A percentile compares a stretch with the other conserved stretches of the same genome.
These are phyloP conservation scores for Fulvia fulva DNA, from an alignment of 2,329 filamentous ascomycete species.

Conservation along the genomic window DNA sequence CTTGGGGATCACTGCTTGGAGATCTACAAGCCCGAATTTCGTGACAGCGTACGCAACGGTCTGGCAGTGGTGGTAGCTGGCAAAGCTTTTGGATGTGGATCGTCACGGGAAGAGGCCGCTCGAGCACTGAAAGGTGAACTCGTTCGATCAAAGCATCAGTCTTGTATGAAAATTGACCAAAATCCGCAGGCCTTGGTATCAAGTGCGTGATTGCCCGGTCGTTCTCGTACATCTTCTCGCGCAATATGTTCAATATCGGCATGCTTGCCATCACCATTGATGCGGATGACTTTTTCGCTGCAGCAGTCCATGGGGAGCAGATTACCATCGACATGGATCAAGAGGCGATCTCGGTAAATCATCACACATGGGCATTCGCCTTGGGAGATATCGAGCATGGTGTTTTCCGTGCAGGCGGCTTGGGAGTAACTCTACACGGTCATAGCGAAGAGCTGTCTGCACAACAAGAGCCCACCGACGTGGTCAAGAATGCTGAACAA, in stretches of 20 bases:
- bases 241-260: slow-evolving; percentile 7
- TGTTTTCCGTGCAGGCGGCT: background rate
- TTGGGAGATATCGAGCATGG: background rate
- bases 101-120: slow-evolving; percentile 7
- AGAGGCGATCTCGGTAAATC: background rate
- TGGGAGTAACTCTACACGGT: too few species aligned
- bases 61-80: slow-evolving; percentile 10
- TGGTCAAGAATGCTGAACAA: too few species aligned
- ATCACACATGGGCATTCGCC: background rate
- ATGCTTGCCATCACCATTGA: slow-evolving; percentile 8
- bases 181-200: slow-evolving; percentile 2
- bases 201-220: slow-evolving; percentile 9
- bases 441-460: too few species aligned
- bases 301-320: background rate
- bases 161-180: too few species aligned
- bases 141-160: background rate
- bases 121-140: slow-evolving; percentile 9
- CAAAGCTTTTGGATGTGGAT: slow-evolving; percentile 11
- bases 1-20: background rate
- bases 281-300: slow-evolving; percentile 7
- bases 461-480: too few species aligned
- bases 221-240: slow-evolving; percentile 10
- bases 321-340: slow-evolving; percentile 4
- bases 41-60: slow-evolving; percentile 1
- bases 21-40: slow-evolving; percentile 3